Conservation (phyloP, 805 yeast species). For the Yamadazyma akitaensis region DNA sequence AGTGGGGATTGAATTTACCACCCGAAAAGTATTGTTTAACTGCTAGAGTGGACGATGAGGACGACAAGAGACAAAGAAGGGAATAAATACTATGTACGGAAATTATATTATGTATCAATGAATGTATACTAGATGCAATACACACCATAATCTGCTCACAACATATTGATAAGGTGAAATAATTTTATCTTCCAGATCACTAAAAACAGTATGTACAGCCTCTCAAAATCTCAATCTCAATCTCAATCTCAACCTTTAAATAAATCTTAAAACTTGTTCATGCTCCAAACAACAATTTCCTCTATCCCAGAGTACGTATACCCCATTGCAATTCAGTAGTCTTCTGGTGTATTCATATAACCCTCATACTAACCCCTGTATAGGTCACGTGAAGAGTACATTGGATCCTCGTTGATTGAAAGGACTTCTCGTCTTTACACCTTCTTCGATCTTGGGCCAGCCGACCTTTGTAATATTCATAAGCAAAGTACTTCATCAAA, state of each 20-base stretch:
- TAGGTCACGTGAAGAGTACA: slow-evolving; percentile 48
- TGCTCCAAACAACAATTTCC: slow-evolving; percentile 36
- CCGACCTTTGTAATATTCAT: slow-evolving; percentile 55
- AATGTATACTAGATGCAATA: too few species aligned
- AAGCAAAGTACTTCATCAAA: slow-evolving; percentile 40
- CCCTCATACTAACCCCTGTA: slow-evolving; percentile 10
- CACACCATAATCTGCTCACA: too few species aligned
- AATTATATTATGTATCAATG: neutral
- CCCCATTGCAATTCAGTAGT: neutral
- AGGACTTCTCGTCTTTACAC: slow-evolving; percentile 57
- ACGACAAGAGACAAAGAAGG: slow-evolving; percentile 11
- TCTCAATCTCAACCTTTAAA: neutral
- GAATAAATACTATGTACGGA: neutral
- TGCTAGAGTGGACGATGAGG: slow-evolving; percentile 42
- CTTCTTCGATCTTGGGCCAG: slow-evolving; percentile 70
- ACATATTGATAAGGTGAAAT: too few species aligned
- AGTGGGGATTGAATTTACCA: slow-evolving; percentile 90
- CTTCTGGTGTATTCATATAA: too few species aligned
- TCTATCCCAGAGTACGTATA: slow-evolving; percentile 33
- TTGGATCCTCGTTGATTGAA: slow-evolving; percentile 60
- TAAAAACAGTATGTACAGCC: neutral
- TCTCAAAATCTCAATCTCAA: neutral
- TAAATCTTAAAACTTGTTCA: slow-evolving; percentile 7
- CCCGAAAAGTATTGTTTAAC: slow-evolving; percentile 97
- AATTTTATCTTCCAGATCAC: too few species aligned